Conservation (phyloP, 1,284 basidiomycete species). For the Polyporus tsugae region DNA sequence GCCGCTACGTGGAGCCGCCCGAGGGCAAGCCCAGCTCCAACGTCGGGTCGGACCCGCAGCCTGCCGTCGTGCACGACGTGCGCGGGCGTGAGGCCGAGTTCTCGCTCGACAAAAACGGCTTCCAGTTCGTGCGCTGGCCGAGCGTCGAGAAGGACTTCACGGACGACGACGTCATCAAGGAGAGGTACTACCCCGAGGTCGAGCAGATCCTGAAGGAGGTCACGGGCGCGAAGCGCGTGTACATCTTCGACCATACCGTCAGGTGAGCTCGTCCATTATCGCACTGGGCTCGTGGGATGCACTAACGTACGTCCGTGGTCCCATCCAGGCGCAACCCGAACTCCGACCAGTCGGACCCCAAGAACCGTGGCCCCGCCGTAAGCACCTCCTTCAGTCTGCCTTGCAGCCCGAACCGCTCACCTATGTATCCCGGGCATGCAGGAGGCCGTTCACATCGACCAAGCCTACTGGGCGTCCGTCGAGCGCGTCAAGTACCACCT, state of each 20-base stretch:
- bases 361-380: conserved; percentile 46
- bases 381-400: conserved; percentile 13
- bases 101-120: conserved; percentile 52
- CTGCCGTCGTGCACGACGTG: conserved; percentile 40
- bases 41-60: conserved; percentile 37
- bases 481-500: conserved; percentile 63
- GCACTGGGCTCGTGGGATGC: not conserved
- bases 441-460: conserved; percentile 62
- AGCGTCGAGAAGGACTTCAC: conserved; percentile 49
- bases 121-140: conserved; percentile 46
- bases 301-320: not conserved
- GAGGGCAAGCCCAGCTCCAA: conserved; percentile 36
- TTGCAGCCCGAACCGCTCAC: not conserved
- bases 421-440: conserved; percentile 13
- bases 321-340: conserved; percentile 31
- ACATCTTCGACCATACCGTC: conserved; percentile 57
- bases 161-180: conserved; percentile 49
- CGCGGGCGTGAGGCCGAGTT: conserved; percentile 46
- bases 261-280: conserved; percentile 36
- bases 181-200: conserved; percentile 51
- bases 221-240: conserved; percentile 49
- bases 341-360: conserved; percentile 18
- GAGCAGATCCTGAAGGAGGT: conserved; percentile 52
- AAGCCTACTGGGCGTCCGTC: conserved; percentile 57
- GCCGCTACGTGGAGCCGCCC: conserved; percentile 39